Percentiles rank a stretch among this genome's conserved stretches.
Conservation (phyloP, 2,329 filamentous ascomycete genomes). For the Stachybotrys elegans region DNA sequence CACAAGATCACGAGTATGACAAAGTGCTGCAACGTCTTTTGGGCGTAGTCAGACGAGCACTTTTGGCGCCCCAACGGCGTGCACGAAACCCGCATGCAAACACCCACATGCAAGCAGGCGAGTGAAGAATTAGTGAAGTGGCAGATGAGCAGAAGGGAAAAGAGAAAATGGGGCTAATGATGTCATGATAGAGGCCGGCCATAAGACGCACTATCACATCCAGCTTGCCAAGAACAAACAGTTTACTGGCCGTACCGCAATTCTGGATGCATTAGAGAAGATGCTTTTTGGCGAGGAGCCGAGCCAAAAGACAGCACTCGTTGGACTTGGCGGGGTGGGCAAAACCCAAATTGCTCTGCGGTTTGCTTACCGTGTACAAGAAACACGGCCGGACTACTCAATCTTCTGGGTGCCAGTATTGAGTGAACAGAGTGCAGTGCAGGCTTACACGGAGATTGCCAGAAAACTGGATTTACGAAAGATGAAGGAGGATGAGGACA, state of each 20-base stretch:
- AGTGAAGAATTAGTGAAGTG: neutral
- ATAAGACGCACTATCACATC: slow-evolving; percentile 6
- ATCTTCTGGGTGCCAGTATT: slow-evolving; percentile 34
- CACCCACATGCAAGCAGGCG: neutral
- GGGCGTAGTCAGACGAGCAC: neutral
- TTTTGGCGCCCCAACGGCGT: neutral
- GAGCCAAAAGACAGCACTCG: slow-evolving; percentile 15
- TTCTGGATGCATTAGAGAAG: slow-evolving; percentile 18
- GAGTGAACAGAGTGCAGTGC: slow-evolving; percentile 25
- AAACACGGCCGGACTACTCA: slow-evolving; percentile 25
- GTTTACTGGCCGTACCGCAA: slow-evolving; percentile 19
- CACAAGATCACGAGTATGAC: slow-evolving; percentile 1
- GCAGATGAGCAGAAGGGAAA: neutral
- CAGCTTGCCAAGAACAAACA: slow-evolving; percentile 12
- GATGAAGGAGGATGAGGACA: slow-evolving; percentile 45
- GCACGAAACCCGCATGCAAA: neutral
- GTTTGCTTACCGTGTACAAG: slow-evolving; percentile 27
- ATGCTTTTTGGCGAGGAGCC: slow-evolving; percentile 17
- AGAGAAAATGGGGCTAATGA: neutral
- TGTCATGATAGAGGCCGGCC: neutral
- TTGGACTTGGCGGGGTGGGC: slow-evolving; percentile 3
- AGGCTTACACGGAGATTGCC: slow-evolving; percentile 27
- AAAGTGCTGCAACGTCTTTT: slow-evolving; percentile 1
- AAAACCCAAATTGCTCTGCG: slow-evolving; percentile 5
- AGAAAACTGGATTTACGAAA: slow-evolving; percentile 26